Percentiles rank a stretch among this genome's conserved stretches.
Conservation (phyloP, 495 filamentous ascomycete species). For the Hypoxylon crocopeplum region DNA sequence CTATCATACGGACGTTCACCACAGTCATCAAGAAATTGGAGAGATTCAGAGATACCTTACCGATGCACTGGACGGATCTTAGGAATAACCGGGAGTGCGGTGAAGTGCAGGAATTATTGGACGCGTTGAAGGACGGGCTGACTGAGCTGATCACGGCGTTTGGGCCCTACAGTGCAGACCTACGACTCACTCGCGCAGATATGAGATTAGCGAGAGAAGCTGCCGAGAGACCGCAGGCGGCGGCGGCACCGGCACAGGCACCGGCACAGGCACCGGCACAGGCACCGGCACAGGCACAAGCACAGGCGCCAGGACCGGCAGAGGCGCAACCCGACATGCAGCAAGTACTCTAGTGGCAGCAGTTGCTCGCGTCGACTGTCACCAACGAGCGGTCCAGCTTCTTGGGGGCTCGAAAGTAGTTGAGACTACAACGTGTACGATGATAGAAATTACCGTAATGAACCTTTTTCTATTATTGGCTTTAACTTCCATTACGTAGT, state of each 20-base stretch:
- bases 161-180: conserved; percentile 69
- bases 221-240: conserved; percentile 43
- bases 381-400: not conserved
- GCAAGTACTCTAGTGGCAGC: conserved; percentile 27
- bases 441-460: conserved; percentile 7
- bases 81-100: conserved; percentile 52
- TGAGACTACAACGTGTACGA: not conserved
- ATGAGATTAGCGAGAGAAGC: conserved; percentile 73
- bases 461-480: too few species aligned
- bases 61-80: conserved; percentile 84
- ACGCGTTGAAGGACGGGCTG: conserved; percentile 65
- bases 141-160: conserved; percentile 69
- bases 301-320: not conserved
- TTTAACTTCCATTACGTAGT: too few species aligned
- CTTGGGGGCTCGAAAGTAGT: not conserved
- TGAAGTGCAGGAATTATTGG: conserved; percentile 69
- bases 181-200: conserved; percentile 70
- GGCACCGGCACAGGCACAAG: not conserved
- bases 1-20: conserved; percentile 74
- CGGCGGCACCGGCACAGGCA: not conserved
- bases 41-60: conserved; percentile 64
- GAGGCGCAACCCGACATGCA: conserved; percentile 34
- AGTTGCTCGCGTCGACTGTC: not conserved
- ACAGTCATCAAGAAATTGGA: conserved; percentile 72
- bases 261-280: too few species aligned